Base-by-base conservation (phyloP, 805 yeast genomes). In the Ogataea philodendri region DNA sequence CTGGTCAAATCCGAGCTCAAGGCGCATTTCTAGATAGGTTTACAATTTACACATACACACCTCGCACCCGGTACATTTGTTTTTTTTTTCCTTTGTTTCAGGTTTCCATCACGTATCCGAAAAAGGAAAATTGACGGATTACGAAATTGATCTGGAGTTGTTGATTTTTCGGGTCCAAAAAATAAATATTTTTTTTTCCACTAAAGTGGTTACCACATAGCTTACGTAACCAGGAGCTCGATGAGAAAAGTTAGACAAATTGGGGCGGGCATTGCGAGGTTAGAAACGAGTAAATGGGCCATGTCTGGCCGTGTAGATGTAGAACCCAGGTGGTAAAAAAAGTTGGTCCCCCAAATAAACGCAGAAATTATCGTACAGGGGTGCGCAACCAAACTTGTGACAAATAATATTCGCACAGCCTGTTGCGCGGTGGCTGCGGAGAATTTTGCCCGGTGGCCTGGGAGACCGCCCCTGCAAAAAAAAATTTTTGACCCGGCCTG, bases 51-150 rank as follows among this genome's bases (percentile, higher is more conserved):
- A 14, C 11, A 15, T 4, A 14, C 10, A 42, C 39, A 43, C 37
- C 47, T 24, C 32, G 26, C 47, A 43, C 47, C 46, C 42, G 45
- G 11, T 29, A 33, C n/a, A n/a, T n/a, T n/a, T n/a, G n/a, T n/a
- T n/a, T n/a, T n/a, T n/a, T n/a, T n/a, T n/a, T n/a, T n/a, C n/a
- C 17, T 10, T 22, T 15, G 14, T 10, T 17, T 14, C 15, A 10
- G 23, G 34, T 24, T 22, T 28, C 35, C 37, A 26, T 29, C 29
- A 17, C 22, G 7, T 15, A 23, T 30, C 48, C 48, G 32, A 40
- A 44, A 39, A 37, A 37, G 48, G 48, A 34, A 44, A 44, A 44
- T 40, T 37, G 48, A 30, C 35, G 48, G 48, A 44, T 44, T 44
- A 44, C 37, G 30, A 26, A 20, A 30, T 27, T 36, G 39, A 36